phyloP scores from a whole-genome alignment of 2,329 filamentous ascomycete genomes.

The Herpotrichia juniperi region DNA sequence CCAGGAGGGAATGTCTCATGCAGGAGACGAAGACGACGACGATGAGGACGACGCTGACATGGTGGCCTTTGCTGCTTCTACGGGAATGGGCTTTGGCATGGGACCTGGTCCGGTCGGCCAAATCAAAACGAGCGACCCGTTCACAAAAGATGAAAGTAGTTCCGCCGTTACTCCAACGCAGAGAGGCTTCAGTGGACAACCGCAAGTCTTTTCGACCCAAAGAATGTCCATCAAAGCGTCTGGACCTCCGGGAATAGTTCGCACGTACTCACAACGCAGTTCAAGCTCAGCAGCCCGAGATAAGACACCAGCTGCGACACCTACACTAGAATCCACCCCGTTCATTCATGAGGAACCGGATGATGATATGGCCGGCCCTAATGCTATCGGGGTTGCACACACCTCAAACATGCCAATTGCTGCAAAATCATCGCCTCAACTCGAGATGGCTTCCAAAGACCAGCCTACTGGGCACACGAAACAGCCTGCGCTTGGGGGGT shows the following conservation, averaged over 20 bases:
- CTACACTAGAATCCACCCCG: constrained; percentile 26
- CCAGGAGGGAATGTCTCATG: constrained; percentile 18
- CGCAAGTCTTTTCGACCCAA: constrained; percentile 41
- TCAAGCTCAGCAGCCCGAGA: constrained; percentile 21
- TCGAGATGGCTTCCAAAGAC: constrained; percentile 19
- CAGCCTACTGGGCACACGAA: constrained; percentile 12
- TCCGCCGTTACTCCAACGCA: constrained; percentile 23
- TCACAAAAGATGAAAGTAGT: constrained; percentile 23
- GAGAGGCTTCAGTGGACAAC: constrained; percentile 27
- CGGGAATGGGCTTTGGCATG: constrained; percentile 36
- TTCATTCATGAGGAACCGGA: constrained; percentile 37
- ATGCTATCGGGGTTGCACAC: constrained; percentile 50
- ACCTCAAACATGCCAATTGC: constrained; percentile 48
- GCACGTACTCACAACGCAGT: constrained; percentile 41
- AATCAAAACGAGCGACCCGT: constrained; percentile 13
- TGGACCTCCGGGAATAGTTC: constrained; percentile 39
- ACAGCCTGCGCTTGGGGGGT: constrained; percentile 28
- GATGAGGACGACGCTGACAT: constrained; percentile 30
- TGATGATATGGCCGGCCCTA: constrained; percentile 27
- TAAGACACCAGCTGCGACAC: constrained; percentile 24
- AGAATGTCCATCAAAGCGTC: constrained; percentile 43
- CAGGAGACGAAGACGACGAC: constrained; percentile 2
- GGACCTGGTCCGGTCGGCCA: constrained; percentile 21
- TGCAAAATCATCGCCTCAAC: constrained; percentile 32
- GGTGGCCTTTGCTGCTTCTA: constrained; percentile 40